Conservation (phyloP, 2,329 filamentous ascomycete genomes). For the Cladophialophora carrionii region DNA sequence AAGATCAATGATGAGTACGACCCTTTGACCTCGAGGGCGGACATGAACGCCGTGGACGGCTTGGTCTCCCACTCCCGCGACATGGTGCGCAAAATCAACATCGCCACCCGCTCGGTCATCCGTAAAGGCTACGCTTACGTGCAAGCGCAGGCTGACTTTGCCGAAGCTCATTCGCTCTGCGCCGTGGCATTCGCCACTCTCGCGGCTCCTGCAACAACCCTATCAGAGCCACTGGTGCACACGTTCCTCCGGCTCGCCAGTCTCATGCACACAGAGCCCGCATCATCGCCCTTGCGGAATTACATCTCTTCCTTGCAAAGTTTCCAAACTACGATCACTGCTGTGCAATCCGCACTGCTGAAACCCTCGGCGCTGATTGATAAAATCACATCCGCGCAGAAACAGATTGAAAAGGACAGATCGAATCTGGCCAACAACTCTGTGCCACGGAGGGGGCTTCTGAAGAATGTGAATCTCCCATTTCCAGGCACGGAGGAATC, state of each 20-base stretch:
- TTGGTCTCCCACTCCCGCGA: slow-evolving; percentile 91
- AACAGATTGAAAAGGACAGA: slow-evolving; percentile 76
- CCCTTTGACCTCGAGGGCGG: slow-evolving; percentile 62
- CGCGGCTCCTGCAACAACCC: slow-evolving; percentile 57
- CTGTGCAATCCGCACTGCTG: slow-evolving; percentile 76
- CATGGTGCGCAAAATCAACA: slow-evolving; percentile 81
- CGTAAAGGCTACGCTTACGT: slow-evolving; percentile 75
- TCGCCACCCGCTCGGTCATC: slow-evolving; percentile 79
- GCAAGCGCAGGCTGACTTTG: slow-evolving; percentile 59
- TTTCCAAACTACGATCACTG: slow-evolving; percentile 80
- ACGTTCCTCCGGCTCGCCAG: slow-evolving; percentile 75
- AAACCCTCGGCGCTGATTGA: slow-evolving; percentile 77
- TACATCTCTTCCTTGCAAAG: slow-evolving; percentile 79
- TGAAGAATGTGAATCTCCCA: slow-evolving; percentile 46
- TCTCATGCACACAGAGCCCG: slow-evolving; percentile 61
- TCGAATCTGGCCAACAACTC: slow-evolving; percentile 69
- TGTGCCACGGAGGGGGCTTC: slow-evolving; percentile 47
- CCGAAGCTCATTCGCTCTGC: slow-evolving; percentile 49
- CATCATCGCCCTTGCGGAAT: slow-evolving; percentile 71
- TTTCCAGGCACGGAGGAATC: slow-evolving; percentile 74
- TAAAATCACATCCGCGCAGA: slow-evolving; percentile 72
- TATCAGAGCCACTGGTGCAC: slow-evolving; percentile 68
- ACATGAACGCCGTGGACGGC: slow-evolving; percentile 84
- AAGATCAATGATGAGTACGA: slow-evolving; percentile 87
- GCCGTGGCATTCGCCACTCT: slow-evolving; percentile 57